Percentiles rank a stretch among this genome's conserved stretches.
Evolutionary conservation across 441 rosid species (phyloP).

Genomic region (Theobroma grandiflorum): DNA sequence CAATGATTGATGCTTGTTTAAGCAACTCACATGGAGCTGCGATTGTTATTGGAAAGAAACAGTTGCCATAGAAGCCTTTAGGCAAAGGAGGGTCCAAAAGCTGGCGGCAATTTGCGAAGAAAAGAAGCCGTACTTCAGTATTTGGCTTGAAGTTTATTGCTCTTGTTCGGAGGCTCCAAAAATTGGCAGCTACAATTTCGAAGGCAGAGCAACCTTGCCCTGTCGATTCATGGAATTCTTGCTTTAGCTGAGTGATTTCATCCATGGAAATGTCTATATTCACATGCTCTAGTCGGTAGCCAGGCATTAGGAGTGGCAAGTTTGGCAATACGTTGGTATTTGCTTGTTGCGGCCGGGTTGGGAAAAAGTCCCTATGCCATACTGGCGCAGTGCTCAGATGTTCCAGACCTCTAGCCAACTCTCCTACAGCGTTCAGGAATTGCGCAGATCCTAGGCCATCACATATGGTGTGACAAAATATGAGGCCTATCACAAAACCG

Average conservation of each 20-base stretch:
- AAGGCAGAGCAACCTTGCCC: conserved; percentile 57
- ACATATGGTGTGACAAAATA: conserved; percentile 64
- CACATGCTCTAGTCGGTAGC: conserved; percentile 52
- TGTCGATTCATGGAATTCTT: conserved; percentile 38
- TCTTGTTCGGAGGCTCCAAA: conserved; percentile 55
- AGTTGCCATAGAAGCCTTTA: conserved; percentile 71
- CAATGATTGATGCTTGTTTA: conserved; percentile 33
- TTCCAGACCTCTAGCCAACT: conserved; percentile 52
- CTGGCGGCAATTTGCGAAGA: conserved; percentile 66
- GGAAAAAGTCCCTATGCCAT: conserved; percentile 61
- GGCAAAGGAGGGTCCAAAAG: conserved; percentile 58
- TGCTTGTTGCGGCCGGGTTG: conserved; percentile 28
- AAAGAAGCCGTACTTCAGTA: conserved; percentile 51
- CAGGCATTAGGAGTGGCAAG: conserved; percentile 50
- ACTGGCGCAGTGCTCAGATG: conserved; percentile 45
- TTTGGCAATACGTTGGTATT: conserved; percentile 11
- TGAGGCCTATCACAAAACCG: conserved; percentile 68
- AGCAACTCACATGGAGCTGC: conserved; percentile 43
- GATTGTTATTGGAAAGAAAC: conserved; percentile 66
- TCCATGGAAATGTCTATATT: conserved; percentile 57
- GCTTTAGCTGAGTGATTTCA: conserved; percentile 49
- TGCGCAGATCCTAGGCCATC: conserved; percentile 80
- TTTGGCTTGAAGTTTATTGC: conserved; percentile 36
- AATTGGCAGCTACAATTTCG: conserved; percentile 53
- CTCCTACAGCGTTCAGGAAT: conserved; percentile 65